Evolutionary conservation across 495 filamentous ascomycete species (phyloP), one percentile per base, ranked within the genome.

Genomic region (Penicillium roqueforti): DNA sequence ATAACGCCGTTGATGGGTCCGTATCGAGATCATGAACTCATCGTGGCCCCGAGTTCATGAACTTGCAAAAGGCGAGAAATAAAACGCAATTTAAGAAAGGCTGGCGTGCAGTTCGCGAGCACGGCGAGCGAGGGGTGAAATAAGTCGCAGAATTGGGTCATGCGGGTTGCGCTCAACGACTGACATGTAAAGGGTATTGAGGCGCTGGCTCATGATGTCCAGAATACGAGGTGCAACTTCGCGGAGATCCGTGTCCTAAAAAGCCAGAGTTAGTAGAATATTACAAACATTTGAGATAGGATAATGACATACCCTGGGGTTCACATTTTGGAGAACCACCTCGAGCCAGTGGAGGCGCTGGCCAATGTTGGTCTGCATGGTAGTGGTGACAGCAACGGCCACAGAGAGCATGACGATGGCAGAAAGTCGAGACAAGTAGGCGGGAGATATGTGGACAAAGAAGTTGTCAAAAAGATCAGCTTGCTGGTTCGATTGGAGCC

Each of bases 381-480:
- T 78, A 7, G 82, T 76, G 25, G 88, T 88, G 14, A 97, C 80
- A 13, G 89, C 89, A 3, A 90, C 88, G 42, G 86, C 86, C 29
- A 95, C 86, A 0, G 91, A 96, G 22, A 97, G 80, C 6, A 86
- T 75, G 19, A 97, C 81, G 36, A 97, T 80, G 3, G 88, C 83
- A 38, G 83, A 85, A 23, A 96, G 78, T 7, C 53, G 55, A 9
- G 73, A 75, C 51, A 96, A 69, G 65, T 88, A 95, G 4, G 74
- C 66, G 1, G 91, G 89, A 58, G 86, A 81, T 59, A 87, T 79
- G 56, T 83, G 85, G 45, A 83, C 81, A 58, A 97, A 87, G 51
- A 92, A 83, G 39, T 83, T 78, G 60, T 92, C 84, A 64, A 95
- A 98, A 28, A 98, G 73, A 51, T 86, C 83, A 18, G 78, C 78